Evolutionary conservation across 140 eudicot species (phyloP).

Genomic region (Flaveria floridana): DNA sequence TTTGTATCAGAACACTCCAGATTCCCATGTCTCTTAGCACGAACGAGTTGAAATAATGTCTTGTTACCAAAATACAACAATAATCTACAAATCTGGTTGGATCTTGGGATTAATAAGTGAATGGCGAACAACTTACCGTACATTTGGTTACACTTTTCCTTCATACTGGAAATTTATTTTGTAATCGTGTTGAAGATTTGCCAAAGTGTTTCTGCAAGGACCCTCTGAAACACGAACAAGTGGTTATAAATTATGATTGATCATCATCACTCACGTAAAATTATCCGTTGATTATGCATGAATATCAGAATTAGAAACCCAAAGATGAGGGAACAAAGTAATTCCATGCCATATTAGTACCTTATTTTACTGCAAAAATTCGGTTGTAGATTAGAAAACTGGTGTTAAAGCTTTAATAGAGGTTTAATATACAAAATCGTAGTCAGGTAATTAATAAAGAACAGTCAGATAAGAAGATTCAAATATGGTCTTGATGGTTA

Average conservation of each 20-base stretch:
- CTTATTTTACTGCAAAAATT: no score
- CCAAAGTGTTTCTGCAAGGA: slow-evolving; percentile 81
- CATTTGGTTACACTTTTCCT: slow-evolving; percentile 72
- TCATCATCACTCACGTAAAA: background rate
- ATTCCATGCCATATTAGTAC: background rate
- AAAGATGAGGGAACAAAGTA: background rate
- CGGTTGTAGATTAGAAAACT: no score
- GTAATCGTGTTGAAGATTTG: slow-evolving; percentile 75
- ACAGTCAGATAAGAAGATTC: no score
- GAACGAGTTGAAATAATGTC: no score
- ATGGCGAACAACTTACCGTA: slow-evolving; percentile 7
- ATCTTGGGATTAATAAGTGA: background rate
- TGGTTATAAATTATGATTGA: background rate
- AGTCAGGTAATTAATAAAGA: no score
- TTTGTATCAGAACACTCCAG: background rate
- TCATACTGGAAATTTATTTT: slow-evolving; percentile 67
- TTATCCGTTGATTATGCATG: background rate
- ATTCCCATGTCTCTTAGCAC: background rate
- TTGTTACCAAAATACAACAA: background rate
- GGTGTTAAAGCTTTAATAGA: no score
- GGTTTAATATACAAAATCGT: no score
- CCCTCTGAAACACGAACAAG: slow-evolving; percentile 56
- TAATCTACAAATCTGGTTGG: background rate
- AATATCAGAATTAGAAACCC: background rate
- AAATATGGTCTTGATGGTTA: no score